A percentile compares a stretch with the other conserved stretches of the same genome.
These are phyloP conservation scores for Xylaria multiplex DNA, from an alignment of 2,329 filamentous ascomycete genomes.

Conservation along the genomic window DNA sequence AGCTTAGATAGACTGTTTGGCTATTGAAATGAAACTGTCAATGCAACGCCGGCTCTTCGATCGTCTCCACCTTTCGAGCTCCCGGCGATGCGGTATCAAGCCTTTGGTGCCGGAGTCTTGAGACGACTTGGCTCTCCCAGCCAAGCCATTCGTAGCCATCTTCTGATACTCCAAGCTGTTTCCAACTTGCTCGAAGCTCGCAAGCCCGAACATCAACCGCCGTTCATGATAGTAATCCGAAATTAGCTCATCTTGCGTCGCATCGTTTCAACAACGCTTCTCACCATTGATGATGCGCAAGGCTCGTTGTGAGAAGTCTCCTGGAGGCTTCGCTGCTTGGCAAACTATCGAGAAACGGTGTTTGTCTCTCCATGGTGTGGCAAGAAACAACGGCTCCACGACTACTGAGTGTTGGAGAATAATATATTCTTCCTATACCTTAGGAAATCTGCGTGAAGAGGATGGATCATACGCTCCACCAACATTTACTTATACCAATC, in stretches of 20 bases:
- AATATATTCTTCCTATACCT: background rate
- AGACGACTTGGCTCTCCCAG: conserved; percentile 44
- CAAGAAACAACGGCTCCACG: background rate
- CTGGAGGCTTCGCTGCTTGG: conserved; percentile 18
- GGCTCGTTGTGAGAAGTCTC: background rate
- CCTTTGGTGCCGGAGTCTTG: conserved; percentile 29
- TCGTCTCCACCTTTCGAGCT: background rate
- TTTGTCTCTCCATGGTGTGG: background rate
- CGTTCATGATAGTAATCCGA: conserved; percentile 20
- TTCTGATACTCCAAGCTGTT: conserved; percentile 42
- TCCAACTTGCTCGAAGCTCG: conserved; percentile 29
- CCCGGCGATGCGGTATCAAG: conserved; percentile 35
- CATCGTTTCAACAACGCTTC: conserved; percentile 36
- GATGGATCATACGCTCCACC: background rate
- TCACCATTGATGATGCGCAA: background rate
- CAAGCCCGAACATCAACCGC: conserved; percentile 2
- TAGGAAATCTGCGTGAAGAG: background rate
- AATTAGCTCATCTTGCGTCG: conserved; percentile 36
- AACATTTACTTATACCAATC: background rate
- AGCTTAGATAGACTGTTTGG: background rate
- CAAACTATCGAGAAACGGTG: conserved; percentile 6
- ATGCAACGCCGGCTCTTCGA: background rate
- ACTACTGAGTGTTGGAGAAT: background rate
- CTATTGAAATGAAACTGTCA: conserved; percentile 16
- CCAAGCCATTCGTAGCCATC: conserved; percentile 40